A percentile compares a stretch with the other conserved stretches of the same genome.
Conservation (phyloP, 805 yeast species). For the Ogataea haglerorum region DNA sequence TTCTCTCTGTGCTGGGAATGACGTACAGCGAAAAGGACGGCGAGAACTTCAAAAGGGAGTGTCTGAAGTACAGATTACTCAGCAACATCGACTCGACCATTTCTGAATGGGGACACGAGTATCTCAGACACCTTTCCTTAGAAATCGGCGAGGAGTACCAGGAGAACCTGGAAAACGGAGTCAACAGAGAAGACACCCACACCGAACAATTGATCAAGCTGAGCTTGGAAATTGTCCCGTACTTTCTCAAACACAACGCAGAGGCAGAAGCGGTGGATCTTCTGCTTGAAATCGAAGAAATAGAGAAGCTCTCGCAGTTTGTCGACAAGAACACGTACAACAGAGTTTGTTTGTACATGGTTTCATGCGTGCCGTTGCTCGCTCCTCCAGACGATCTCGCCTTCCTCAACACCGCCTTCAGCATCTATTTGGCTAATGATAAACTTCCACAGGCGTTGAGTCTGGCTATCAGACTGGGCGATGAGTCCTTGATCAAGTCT, state of each 20-base stretch:
- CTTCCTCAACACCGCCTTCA: constrained; percentile 82
- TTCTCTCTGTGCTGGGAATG: constrained; percentile 91
- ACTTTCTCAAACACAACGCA: constrained; percentile 89
- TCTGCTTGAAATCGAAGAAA: constrained; percentile 81
- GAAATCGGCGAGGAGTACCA: constrained; percentile 90
- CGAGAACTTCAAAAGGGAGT: constrained; percentile 53
- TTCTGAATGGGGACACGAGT: constrained; percentile 97
- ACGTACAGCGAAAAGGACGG: constrained; percentile 79
- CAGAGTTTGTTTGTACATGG: constrained; percentile 92
- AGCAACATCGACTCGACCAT: constrained; percentile 46
- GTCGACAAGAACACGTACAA: constrained; percentile 82
- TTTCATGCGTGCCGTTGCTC: constrained; percentile 91
- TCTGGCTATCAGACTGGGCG: constrained; percentile 84
- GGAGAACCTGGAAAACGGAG: constrained; percentile 35
- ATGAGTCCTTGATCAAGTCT: constrained; percentile 68
- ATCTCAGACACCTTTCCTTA: constrained; percentile 89
- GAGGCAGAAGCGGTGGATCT: constrained; percentile 98
- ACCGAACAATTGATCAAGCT: constrained; percentile 48
- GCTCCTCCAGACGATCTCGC: constrained; percentile 92
- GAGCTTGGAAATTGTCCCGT: constrained; percentile 78
- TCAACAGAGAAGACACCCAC: constrained; percentile 22
- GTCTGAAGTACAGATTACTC: constrained; percentile 71
- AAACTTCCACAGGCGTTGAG: constrained; percentile 87
- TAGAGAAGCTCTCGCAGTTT: constrained; percentile 76
- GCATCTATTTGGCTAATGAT: constrained; percentile 74